Evolutionary conservation across 2,329 filamentous ascomycete genomes (phyloP), one percentile per base, ranked within the genome.

Genomic region (Trichophyton benhamiae): DNA sequence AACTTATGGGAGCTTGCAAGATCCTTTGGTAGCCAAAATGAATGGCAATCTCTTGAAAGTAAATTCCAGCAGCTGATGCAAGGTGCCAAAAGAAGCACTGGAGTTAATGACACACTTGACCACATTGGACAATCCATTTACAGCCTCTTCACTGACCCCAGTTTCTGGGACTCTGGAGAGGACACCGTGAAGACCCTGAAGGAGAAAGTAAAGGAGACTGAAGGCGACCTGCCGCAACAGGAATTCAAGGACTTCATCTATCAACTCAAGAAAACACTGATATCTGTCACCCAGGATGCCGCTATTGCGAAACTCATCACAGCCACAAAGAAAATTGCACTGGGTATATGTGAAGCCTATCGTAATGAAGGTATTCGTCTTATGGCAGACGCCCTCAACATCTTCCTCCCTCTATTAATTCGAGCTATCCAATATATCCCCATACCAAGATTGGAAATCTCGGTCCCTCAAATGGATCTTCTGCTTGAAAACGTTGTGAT

Each of bases 401-500:
- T 92, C 11, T 91, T 96, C 70, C 79, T 94, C 3, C 92, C 92
- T 0, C 76, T 90, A 11, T 69, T 91, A 3, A 82, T 96, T 62
- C 81, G 89, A 66, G 83, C 84, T 1, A 80, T 97, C 36, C 91
- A 96, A 71, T 91, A 90, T 73, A 77, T 97, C 3, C 92, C 92
- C 0, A 94, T 97, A 59, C 91, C 91, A 0, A 86, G 92, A 3
- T 75, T 96, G n/a, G 92, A 96, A 72, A 79, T 96, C 3, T 87
- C 89, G 0, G 87, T 87, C 2, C 91, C 91, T 0, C 85, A 88
- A 38, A 80, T 95, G 60, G 91, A 96, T 67, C 81, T 97, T 3
- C 77, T 97, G 0, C 77, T 97, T 1, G 92, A 97, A 70, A 96
- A 95, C 65, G 79, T 97, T 36, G 87, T 97, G 63, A 80, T 97